Evolutionary conservation across 2,329 filamentous ascomycete genomes (phyloP), one percentile per base, ranked within the genome.

Genomic region (Apiospora saccharicola): DNA sequence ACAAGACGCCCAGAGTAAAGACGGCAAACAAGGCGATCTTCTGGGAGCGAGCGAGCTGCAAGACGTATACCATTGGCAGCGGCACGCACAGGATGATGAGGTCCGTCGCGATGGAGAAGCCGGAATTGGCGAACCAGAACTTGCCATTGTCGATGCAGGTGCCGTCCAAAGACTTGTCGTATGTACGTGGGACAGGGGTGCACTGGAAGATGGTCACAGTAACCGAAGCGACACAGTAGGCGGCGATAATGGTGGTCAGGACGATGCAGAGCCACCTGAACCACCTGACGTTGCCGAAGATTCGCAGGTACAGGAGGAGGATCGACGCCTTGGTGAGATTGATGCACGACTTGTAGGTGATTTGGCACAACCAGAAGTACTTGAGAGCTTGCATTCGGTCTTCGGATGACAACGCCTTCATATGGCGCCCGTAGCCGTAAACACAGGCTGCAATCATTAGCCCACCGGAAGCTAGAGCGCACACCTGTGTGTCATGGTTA

Each of bases 1-100:
- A 85, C 83, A 85, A 85, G 75, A 77, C 78, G 57, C 84, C 84
- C 0, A 85, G 76, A 0, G 81, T 79, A 68, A 85, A 86, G n/a
- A 85, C 78, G 14, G 77, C 76, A 71, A 83, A 80, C 30, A 85
- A 75, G 1, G 82, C 83, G 5, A 77, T 53, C 73, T 84, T 85
- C 72, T 85, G 83, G 37, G 78, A 75, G 22, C 68, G 78, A 1
- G 82, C 82, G 44, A 85, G 76, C 68, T 84, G 80, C 16, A 85
- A 77, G 0, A 77, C 77, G n/a, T 78, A 81, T 16, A 85, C 80
- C 2, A 83, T 79, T 0, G 81, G 83, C 80, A 85, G 83, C 1
- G 84, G 84, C 12, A 83, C 78, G 4, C 81, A 68, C 14, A 85
- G 76, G 44, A 85, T 83, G 41, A 83, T 70, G 41, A 85, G 68